Percentiles rank a stretch among this genome's conserved stretches.
phyloP scores from a whole-genome alignment of 345 rosid genomes.

The Eucalyptus rudis region DNA sequence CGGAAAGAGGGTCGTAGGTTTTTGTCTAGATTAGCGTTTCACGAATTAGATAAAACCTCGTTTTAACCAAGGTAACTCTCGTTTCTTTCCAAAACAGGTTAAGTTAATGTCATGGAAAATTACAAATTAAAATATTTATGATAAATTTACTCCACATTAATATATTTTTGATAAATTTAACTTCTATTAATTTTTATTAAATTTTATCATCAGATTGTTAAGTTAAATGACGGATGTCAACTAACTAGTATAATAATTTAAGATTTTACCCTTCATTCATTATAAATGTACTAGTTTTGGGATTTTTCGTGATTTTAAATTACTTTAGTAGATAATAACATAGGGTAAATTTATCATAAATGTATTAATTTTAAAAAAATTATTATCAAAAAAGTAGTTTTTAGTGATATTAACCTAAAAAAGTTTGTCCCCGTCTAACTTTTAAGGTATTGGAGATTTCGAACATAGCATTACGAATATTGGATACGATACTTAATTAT shows the following conservation, averaged over 20 bases:
- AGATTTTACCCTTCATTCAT: too few species aligned
- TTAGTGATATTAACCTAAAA: background rate
- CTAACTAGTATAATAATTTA: too few species aligned
- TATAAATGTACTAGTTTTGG: fast-evolving
- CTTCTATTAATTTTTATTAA: too few species aligned
- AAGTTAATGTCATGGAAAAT: background rate
- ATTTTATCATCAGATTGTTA: too few species aligned
- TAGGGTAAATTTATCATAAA: fast-evolving
- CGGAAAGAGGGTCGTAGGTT: background rate
- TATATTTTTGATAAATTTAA: too few species aligned
- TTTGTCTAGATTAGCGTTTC: background rate
- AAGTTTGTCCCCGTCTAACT: background rate
- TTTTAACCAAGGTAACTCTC: background rate
- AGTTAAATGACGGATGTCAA: fast-evolving
- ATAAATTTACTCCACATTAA: too few species aligned
- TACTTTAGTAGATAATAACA: too few species aligned
- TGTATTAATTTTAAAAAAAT: fast-evolving
- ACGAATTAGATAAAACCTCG: background rate
- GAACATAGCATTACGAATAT: background rate
- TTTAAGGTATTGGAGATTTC: background rate
- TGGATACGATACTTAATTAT: too few species aligned
- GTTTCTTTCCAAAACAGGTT: background rate
- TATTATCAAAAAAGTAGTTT: too few species aligned
- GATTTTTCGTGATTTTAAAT: too few species aligned
- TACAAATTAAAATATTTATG: fast-evolving